Evolutionary conservation across 2,329 filamentous ascomycete species (phyloP).

Genomic region (Xylaria sp.): DNA sequence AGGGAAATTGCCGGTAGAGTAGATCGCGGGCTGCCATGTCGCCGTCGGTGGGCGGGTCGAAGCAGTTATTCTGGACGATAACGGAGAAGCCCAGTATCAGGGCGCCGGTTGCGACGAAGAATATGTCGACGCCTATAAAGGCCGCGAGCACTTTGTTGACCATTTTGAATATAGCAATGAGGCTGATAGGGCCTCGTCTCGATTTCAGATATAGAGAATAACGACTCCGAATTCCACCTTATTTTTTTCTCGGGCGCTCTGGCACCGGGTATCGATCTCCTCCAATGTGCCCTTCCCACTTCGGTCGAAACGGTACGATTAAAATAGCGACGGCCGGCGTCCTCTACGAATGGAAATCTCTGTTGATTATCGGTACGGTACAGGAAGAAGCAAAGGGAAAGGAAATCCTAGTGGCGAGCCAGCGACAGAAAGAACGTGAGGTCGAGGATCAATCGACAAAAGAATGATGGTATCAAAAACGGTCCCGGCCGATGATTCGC

Average conservation of each 20-base stretch:
- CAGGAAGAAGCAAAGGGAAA: constrained; percentile 17
- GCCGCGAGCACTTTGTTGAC: constrained; percentile 60
- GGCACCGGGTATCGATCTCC: neutral
- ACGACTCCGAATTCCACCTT: neutral
- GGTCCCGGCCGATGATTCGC: constrained; percentile 19
- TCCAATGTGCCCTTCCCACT: constrained; percentile 4
- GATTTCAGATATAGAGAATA: neutral
- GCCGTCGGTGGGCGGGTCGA: constrained; percentile 51
- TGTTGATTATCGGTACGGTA: constrained; percentile 8
- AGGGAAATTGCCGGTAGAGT: constrained; percentile 59
- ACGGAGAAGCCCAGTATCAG: constrained; percentile 62
- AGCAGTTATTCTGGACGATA: constrained; percentile 55
- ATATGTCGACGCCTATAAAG: constrained; percentile 53
- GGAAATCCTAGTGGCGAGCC: constrained; percentile 24
- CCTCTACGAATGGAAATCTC: constrained; percentile 32
- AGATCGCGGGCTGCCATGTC: constrained; percentile 56
- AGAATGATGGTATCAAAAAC: constrained; percentile 36
- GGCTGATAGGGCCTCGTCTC: neutral
- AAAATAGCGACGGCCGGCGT: constrained; percentile 47
- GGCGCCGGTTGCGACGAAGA: constrained; percentile 60
- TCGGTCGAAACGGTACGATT: constrained; percentile 1
- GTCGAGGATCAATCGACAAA: constrained; percentile 35
- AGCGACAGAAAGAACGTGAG: constrained; percentile 35
- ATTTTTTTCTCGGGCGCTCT: constrained; percentile 25
- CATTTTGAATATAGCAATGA: constrained; percentile 47